A percentile compares a stretch with the other conserved stretches of the same genome.
These are phyloP conservation scores for Hypoxylon perforatum DNA, from an alignment of 495 filamentous ascomycete genomes.

Conservation along the genomic window DNA sequence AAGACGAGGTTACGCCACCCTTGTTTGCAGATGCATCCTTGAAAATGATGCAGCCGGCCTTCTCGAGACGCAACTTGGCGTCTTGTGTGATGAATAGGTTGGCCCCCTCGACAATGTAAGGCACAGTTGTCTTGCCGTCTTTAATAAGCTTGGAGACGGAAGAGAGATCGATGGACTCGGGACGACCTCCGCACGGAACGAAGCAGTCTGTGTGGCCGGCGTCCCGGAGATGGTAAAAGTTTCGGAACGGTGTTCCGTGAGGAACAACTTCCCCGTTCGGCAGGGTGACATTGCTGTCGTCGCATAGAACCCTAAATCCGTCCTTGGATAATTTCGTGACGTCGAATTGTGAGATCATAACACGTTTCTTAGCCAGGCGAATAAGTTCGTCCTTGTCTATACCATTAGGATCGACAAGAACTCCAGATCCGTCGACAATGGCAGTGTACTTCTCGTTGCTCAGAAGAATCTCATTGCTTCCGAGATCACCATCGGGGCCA, in stretches of 20 bases:
- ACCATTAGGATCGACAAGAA: constrained; percentile 91
- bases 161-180: constrained; percentile 94
- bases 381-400: constrained; percentile 85
- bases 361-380: constrained; percentile 84
- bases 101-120: constrained; percentile 96
- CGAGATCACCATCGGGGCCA: constrained; percentile 95
- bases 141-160: constrained; percentile 85
- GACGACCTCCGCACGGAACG: constrained; percentile 95
- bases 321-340: constrained; percentile 83
- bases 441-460: constrained; percentile 93
- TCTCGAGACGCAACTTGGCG: constrained; percentile 92
- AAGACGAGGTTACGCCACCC: constrained; percentile 98
- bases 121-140: constrained; percentile 83
- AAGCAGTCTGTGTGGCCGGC: constrained; percentile 83
- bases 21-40: constrained; percentile 99
- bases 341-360: constrained; percentile 92
- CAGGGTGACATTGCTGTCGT: constrained; percentile 86
- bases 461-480: constrained; percentile 96
- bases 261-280: constrained; percentile 86
- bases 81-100: constrained; percentile 99
- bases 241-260: constrained; percentile 96
- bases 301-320: constrained; percentile 92
- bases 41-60: constrained; percentile 91
- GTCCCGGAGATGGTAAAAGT: constrained; percentile 91
- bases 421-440: constrained; percentile 94